Evolutionary conservation across 2,329 filamentous ascomycete species (phyloP).

Genomic region (Raffaelea arxii): DNA sequence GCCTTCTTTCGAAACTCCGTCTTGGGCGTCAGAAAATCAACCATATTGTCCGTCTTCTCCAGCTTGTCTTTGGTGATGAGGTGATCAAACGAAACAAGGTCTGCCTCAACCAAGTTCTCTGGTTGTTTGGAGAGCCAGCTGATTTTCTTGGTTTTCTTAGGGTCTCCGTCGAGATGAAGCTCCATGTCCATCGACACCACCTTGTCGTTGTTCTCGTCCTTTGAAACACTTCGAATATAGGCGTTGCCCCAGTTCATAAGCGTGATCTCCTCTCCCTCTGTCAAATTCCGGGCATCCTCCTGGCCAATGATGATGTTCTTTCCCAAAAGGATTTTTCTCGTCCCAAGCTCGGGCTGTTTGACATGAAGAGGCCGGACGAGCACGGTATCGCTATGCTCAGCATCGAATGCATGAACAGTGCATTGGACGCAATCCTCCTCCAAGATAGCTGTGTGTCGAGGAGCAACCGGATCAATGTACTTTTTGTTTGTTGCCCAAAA

Average conservation of each 20-base stretch:
- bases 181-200: constrained; percentile 70
- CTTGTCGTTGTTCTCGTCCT: constrained; percentile 37
- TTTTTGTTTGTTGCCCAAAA: constrained; percentile 70
- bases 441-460: constrained; percentile 62
- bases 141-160: constrained; percentile 94
- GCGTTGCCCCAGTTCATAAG: constrained; percentile 95
- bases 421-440: constrained; percentile 63
- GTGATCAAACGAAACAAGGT: constrained; percentile 90
- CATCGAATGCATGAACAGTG: constrained; percentile 57
- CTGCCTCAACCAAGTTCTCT: constrained; percentile 68
- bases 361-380: constrained; percentile 73
- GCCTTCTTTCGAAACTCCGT: constrained; percentile 68
- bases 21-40: constrained; percentile 68
- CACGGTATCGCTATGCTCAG: constrained; percentile 44
- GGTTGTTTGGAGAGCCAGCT: constrained; percentile 76
- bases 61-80: constrained; percentile 91
- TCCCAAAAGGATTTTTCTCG: constrained; percentile 75
- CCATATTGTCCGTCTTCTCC: constrained; percentile 74
- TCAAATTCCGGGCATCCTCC: constrained; percentile 71
- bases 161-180: constrained; percentile 80
- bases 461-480: constrained; percentile 66
- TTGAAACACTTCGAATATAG: constrained; percentile 58
- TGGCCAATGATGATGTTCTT: constrained; percentile 73
- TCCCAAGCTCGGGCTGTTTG: constrained; percentile 77
- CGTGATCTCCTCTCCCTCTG: constrained; percentile 79